Conservation (phyloP, 306 rosid species). For the Ammopiptanthus mongolicus region DNA sequence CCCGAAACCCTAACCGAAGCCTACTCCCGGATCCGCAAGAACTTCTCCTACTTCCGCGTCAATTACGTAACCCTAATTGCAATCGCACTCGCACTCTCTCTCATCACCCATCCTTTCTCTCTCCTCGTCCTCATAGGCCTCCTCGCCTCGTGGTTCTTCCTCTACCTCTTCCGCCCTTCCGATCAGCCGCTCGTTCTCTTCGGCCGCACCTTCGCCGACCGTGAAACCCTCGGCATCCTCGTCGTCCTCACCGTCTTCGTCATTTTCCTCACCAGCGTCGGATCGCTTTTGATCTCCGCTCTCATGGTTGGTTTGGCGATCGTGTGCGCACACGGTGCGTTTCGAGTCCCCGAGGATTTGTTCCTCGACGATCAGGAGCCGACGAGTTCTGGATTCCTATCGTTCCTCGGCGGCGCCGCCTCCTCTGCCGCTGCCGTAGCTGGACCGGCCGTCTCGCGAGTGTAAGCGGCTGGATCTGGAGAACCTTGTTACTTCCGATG, state of each 20-base stretch:
- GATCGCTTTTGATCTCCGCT: conserved; percentile 86
- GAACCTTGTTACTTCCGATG: not conserved
- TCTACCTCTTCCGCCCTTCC: conserved; percentile 75
- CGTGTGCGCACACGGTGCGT: conserved; percentile 77
- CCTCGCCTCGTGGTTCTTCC: conserved; percentile 74
- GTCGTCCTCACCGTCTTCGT: conserved; percentile 62
- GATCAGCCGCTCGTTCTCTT: conserved; percentile 76
- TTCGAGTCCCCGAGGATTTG: conserved; percentile 83
- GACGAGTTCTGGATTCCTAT: conserved; percentile 59
- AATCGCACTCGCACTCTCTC: conserved; percentile 67
- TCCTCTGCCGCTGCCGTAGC: conserved; percentile 51
- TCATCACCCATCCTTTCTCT: conserved; percentile 77
- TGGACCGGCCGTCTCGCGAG: conserved; percentile 55
- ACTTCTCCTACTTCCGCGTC: conserved; percentile 77
- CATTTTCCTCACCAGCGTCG: conserved; percentile 76
- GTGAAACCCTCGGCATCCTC: conserved; percentile 67
- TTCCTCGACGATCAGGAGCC: conserved; percentile 93
- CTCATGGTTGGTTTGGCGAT: conserved; percentile 65
- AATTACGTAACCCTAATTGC: conserved; percentile 65
- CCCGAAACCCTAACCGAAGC: conserved; percentile 84
- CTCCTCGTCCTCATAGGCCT: conserved; percentile 74
- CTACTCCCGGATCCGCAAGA: conserved; percentile 89
- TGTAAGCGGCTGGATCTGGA: conserved; percentile 34
- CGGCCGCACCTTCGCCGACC: conserved; percentile 78
- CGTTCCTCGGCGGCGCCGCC: conserved; percentile 87